phyloP scores from a whole-genome alignment of 768 basidiomycete species.

The Mycena indigotica region DNA sequence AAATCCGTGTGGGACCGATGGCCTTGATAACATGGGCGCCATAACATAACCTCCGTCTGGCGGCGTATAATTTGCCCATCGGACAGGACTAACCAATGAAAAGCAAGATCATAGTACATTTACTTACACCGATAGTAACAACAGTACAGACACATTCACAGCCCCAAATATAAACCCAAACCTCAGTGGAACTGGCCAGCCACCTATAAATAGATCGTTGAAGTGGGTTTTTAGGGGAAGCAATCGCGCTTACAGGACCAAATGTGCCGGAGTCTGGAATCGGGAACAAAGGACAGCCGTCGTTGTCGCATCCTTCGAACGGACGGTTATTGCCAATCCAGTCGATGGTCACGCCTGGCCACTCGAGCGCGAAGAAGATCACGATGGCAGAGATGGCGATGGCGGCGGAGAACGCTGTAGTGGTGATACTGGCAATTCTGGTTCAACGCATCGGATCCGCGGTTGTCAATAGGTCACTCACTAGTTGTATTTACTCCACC shows the following conservation, averaged over 20 bases:
- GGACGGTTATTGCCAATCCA: conserved; percentile 36
- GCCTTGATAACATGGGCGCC: no score
- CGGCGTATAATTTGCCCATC: no score
- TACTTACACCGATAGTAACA: no score
- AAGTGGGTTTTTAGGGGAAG: not conserved
- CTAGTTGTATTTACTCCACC: conserved; percentile 36
- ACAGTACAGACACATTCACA: no score
- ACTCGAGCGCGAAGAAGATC: conserved; percentile 38
- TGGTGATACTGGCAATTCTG: conserved; percentile 24
- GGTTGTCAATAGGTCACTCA: conserved; percentile 1
- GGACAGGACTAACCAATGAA: no score
- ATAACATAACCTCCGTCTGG: no score
- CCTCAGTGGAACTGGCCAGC: conserved; percentile 5
- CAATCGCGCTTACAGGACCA: conserved; percentile 23
- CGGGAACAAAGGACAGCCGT: conserved; percentile 20
- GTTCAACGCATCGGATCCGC: not conserved
- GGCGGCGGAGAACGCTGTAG: conserved; percentile 34
- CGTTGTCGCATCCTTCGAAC: conserved; percentile 22
- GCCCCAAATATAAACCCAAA: not conserved
- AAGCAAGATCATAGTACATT: no score
- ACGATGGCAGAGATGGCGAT: conserved; percentile 39
- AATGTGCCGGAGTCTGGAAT: conserved; percentile 25
- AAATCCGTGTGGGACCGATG: no score
- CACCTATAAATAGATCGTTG: not conserved
- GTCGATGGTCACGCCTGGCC: conserved; percentile 26